phyloP scores from a whole-genome alignment of 2,329 filamentous ascomycete genomes.

The Hypoxylon sp. region DNA sequence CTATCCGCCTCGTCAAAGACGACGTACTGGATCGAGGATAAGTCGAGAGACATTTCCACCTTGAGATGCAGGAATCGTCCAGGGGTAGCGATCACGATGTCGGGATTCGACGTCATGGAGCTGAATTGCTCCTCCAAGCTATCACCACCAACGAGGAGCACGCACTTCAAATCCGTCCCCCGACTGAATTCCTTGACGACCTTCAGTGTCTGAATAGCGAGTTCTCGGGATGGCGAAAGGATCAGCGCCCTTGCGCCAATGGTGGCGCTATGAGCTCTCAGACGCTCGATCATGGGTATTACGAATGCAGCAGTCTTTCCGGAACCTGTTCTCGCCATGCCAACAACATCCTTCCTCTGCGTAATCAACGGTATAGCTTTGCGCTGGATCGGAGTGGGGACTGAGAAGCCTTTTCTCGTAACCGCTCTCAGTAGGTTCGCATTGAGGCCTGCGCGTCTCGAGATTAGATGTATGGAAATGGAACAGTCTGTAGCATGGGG shows the following conservation, averaged over 20 bases:
- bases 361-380: conserved; percentile 94
- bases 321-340: conserved; percentile 98
- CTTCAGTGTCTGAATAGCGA: conserved; percentile 93
- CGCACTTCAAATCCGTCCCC: conserved; percentile 83
- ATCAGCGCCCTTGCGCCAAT: conserved; percentile 88
- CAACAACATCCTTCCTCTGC: conserved; percentile 93
- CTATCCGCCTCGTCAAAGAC: conserved; percentile 98
- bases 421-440: conserved; percentile 88
- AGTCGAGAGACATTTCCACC: conserved; percentile 91
- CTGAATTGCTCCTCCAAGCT: conserved; percentile 94
- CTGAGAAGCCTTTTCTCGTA: conserved; percentile 89
- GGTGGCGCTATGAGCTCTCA: conserved; percentile 86
- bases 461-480: background rate
- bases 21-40: conserved; percentile 91
- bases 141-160: conserved; percentile 92
- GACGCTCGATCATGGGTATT: conserved; percentile 95
- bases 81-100: conserved; percentile 96
- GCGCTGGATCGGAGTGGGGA: conserved; percentile 96
- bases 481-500: background rate
- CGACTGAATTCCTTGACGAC: conserved; percentile 93
- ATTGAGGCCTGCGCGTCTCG: conserved; percentile 67
- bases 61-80: conserved; percentile 96
- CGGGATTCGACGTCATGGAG: conserved; percentile 91
- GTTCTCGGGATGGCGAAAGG: conserved; percentile 89
- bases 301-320: conserved; percentile 99